phyloP scores from a whole-genome alignment of 306 rosid species.

The Vigna radiata region DNA sequence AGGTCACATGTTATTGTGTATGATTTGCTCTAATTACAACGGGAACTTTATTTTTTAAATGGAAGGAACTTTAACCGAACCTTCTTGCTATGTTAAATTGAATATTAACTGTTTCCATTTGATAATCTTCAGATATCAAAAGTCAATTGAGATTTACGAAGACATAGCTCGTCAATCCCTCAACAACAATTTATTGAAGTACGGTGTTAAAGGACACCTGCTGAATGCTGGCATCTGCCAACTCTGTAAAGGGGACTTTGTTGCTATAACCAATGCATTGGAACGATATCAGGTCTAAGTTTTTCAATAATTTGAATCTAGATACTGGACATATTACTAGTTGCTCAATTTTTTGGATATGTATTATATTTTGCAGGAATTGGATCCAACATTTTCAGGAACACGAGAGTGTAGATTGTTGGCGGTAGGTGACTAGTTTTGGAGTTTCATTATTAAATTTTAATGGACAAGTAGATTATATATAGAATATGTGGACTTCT shows the following conservation, averaged over 20 bases:
- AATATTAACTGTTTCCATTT: slow-evolving; percentile 11
- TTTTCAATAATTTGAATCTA: slow-evolving; percentile 40
- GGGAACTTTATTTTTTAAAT: background rate
- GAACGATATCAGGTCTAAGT: slow-evolving; percentile 79
- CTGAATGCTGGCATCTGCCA: slow-evolving; percentile 98
- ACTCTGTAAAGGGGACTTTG: slow-evolving; percentile 84
- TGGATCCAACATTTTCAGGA: slow-evolving; percentile 94
- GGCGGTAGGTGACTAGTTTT: slow-evolving; percentile 61
- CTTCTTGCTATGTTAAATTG: slow-evolving; percentile 10
- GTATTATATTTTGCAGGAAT: slow-evolving; percentile 67
- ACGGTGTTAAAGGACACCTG: slow-evolving; percentile 97
- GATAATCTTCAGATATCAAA: slow-evolving; percentile 69
- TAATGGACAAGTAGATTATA: background rate
- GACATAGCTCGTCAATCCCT: slow-evolving; percentile 90
- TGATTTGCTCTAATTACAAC: slow-evolving; percentile 20
- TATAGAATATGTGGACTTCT: background rate
- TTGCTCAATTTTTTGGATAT: slow-evolving; percentile 41
- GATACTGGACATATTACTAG: slow-evolving; percentile 14
- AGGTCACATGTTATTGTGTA: background rate
- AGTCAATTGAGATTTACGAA: slow-evolving; percentile 83
- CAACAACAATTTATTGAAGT: slow-evolving; percentile 77
- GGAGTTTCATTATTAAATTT: slow-evolving; percentile 10
- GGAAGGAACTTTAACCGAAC: slow-evolving; percentile 17
- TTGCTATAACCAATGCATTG: slow-evolving; percentile 87
- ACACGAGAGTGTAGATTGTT: slow-evolving; percentile 85